These are phyloP conservation scores for Venturia pyrina DNA, from an alignment of 2,329 filamentous ascomycete genomes.

Conservation along the genomic window DNA sequence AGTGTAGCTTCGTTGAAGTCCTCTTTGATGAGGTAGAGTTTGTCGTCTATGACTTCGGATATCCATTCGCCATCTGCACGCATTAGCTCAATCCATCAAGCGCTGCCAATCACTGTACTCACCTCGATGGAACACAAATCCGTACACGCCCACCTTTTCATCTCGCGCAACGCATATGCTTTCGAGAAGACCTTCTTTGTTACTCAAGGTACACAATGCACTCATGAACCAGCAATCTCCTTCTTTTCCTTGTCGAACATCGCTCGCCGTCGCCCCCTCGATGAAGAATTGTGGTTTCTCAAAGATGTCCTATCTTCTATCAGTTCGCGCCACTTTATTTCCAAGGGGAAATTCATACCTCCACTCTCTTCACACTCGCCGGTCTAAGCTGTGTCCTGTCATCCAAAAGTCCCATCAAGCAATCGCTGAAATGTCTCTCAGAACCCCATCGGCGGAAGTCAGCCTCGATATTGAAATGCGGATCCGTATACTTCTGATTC, in stretches of 20 bases:
- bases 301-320: constrained; percentile 55
- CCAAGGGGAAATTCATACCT: constrained; percentile 27
- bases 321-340: constrained; percentile 19
- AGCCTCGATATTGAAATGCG: constrained; percentile 76
- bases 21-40: constrained; percentile 72
- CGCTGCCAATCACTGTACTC: neutral
- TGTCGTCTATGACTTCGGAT: constrained; percentile 84
- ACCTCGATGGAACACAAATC: constrained; percentile 66
- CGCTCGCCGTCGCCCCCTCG: constrained; percentile 64
- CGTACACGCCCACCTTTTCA: constrained; percentile 68
- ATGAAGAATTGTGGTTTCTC: constrained; percentile 68
- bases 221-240: constrained; percentile 85
- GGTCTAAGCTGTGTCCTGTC: constrained; percentile 39
- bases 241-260: constrained; percentile 66
- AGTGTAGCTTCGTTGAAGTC: constrained; percentile 68
- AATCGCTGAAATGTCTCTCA: constrained; percentile 32
- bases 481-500: constrained; percentile 78
- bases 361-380: constrained; percentile 64
- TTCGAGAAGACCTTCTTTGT: constrained; percentile 60
- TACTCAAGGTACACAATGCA: constrained; percentile 65
- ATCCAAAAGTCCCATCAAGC: constrained; percentile 38
- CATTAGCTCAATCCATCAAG: neutral
- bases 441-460: constrained; percentile 49
- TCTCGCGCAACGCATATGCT: constrained; percentile 63
- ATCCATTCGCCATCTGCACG: constrained; percentile 51